A percentile compares a stretch with the other conserved stretches of the same genome.
Conservation (phyloP, 2,329 filamentous ascomycete species). For the Colletotrichum karsti region DNA sequence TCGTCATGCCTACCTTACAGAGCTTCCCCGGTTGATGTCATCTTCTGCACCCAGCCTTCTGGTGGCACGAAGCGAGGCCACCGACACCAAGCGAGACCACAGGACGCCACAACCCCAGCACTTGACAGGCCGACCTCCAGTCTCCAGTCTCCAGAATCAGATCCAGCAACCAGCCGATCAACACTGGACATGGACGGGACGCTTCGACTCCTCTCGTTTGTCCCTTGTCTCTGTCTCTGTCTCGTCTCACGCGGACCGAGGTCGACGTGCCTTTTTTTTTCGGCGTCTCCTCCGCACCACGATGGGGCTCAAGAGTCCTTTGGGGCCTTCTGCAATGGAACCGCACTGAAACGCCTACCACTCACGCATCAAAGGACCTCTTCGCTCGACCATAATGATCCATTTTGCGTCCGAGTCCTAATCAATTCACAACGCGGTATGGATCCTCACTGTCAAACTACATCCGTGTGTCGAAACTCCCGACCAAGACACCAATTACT, state of each 20-base stretch:
- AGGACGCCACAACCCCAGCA: conserved; percentile 2
- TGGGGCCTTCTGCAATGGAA: not conserved
- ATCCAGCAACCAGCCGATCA: conserved; percentile 1
- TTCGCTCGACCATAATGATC: not conserved
- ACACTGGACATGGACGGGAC: too few relatives aligned
- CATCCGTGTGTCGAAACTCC: not conserved
- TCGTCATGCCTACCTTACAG: not conserved
- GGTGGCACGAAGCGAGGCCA: conserved; percentile 14
- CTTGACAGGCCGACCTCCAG: not conserved
- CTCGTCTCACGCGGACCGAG: not conserved
- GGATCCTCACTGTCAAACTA: not conserved
- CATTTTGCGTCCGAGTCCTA: conserved; percentile 17
- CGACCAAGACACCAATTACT: too few relatives aligned
- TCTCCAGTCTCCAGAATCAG: too few relatives aligned
- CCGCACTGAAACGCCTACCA: conserved; percentile 15
- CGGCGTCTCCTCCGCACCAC: not conserved
- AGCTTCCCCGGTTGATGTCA: conserved; percentile 22
- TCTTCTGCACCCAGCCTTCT: conserved; percentile 21
- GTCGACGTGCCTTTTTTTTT: not conserved
- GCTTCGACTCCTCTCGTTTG: not conserved
- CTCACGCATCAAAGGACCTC: not conserved
- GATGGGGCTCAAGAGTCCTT: not conserved
- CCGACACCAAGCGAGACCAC: conserved; percentile 9
- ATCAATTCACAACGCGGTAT: conserved; percentile 16
- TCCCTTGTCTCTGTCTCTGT: not conserved